Percentiles rank a stretch among this genome's conserved stretches.
Conservation (phyloP, 2,329 filamentous ascomycete genomes). For the Penicillium sp. region DNA sequence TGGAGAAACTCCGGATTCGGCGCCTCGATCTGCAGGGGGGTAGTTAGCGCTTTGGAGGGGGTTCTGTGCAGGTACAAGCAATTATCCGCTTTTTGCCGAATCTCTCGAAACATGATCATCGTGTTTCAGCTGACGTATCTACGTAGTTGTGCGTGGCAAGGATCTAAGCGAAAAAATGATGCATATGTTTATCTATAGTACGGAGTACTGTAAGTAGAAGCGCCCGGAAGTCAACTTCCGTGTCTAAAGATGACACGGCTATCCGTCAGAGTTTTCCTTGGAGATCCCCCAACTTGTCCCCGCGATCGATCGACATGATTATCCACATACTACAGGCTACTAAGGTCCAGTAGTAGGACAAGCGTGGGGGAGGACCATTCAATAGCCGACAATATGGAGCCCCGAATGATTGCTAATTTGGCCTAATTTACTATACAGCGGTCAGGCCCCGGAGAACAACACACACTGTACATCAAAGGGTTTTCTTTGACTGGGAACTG, state of each 20-base stretch:
- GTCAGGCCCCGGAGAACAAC: background rate
- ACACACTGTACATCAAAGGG: background rate
- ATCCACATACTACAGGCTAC: slow-evolving; percentile 9
- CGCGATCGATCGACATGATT: slow-evolving; percentile 18
- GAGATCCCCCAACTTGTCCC: slow-evolving; percentile 5
- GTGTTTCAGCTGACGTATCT: slow-evolving; percentile 13
- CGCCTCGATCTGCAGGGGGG: slow-evolving; percentile 14
- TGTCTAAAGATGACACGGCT: background rate
- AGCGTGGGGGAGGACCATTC: slow-evolving; percentile 12
- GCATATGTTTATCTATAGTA: background rate
- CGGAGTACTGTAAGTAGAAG: background rate
- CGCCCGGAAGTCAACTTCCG: slow-evolving; percentile 11
- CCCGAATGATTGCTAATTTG: background rate
- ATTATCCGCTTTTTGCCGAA: slow-evolving; percentile 26
- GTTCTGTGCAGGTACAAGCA: background rate
- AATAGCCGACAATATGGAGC: background rate
- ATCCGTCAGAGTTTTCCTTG: slow-evolving; percentile 1
- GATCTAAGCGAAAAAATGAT: too few relatives aligned
- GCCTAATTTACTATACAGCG: background rate
- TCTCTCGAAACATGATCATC: background rate
- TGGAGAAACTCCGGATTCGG: slow-evolving; percentile 22
- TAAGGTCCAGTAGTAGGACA: background rate
- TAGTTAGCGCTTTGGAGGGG: background rate
- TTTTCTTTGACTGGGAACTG: background rate
- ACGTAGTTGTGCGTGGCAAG: background rate